These are phyloP conservation scores for Gynostemma pentaphyllum DNA, from an alignment of 306 rosid species.

Conservation along the genomic window DNA sequence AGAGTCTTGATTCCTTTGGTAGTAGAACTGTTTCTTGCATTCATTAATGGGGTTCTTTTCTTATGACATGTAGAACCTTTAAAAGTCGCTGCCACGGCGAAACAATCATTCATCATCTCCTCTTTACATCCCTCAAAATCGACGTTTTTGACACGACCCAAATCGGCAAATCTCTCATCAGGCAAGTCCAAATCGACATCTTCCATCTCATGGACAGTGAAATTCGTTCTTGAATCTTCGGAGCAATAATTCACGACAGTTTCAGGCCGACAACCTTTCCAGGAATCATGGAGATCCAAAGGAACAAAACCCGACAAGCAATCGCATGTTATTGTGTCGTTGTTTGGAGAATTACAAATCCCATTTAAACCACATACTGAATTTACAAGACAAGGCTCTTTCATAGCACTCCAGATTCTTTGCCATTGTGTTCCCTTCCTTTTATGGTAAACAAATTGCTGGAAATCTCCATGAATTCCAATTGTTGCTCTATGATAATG, in stretches of 20 bases:
- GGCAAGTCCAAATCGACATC: not conserved
- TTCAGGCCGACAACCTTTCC: not conserved
- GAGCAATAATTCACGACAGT: not conserved
- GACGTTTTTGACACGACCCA: not conserved
- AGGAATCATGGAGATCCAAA: not conserved
- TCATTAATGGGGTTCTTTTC: conserved; percentile 5
- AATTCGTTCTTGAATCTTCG: not conserved
- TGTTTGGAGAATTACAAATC: not conserved
- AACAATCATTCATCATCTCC: not conserved
- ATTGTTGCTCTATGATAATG: conserved; percentile 3
- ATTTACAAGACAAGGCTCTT: not conserved
- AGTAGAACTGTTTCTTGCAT: not conserved
- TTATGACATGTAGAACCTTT: not conserved
- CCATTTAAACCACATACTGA: conserved; percentile 3
- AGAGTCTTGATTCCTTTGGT: not conserved
- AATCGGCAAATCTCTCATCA: not conserved
- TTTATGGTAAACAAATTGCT: not conserved
- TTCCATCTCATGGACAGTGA: not conserved
- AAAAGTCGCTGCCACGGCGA: not conserved
- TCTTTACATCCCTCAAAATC: not conserved
- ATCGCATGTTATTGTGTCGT: conserved; percentile 1
- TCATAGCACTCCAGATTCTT: not conserved
- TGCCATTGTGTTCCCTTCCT: not conserved
- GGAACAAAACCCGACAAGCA: conserved; percentile 11
- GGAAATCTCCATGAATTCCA: not conserved